Conservation (phyloP, 2,329 filamentous ascomycete genomes). For the Bipolaris victoriae region DNA sequence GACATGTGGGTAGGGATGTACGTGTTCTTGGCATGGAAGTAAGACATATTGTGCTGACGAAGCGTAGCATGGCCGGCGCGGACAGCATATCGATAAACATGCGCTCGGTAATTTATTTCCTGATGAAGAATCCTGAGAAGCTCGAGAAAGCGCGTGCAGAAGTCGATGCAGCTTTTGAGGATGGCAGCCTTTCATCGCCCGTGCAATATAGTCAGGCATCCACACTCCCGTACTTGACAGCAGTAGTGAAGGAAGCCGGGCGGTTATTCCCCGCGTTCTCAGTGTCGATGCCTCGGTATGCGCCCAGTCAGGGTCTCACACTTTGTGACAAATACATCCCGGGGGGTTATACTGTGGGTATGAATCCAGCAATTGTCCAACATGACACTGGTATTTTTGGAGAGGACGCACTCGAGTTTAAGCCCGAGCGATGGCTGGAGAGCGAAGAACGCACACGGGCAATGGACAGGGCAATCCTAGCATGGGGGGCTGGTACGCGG, state of each 20-base stretch:
- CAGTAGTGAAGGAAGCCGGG: slow-evolving; percentile 77
- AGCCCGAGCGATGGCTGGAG: slow-evolving; percentile 9
- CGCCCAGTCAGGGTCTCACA: slow-evolving; percentile 66
- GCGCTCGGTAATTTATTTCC: slow-evolving; percentile 48
- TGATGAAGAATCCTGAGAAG: slow-evolving; percentile 42
- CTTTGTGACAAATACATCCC: slow-evolving; percentile 67
- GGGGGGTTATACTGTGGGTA: slow-evolving; percentile 74
- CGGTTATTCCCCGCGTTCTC: slow-evolving; percentile 75
- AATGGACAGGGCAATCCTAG: slow-evolving; percentile 7
- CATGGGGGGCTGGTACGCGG: slow-evolving; percentile 70
- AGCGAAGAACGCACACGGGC: slow-evolving; percentile 8
- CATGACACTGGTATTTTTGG: slow-evolving; percentile 7
- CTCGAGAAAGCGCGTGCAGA: slow-evolving; percentile 21
- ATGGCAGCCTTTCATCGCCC: slow-evolving; percentile 18
- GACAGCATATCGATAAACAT: slow-evolving; percentile 48
- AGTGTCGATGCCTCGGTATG: slow-evolving; percentile 72
- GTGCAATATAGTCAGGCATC: slow-evolving; percentile 57
- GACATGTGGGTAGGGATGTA: slow-evolving; percentile 42
- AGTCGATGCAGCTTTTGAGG: slow-evolving; percentile 24
- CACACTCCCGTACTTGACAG: slow-evolving; percentile 74
- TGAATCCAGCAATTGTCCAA: slow-evolving; percentile 67
- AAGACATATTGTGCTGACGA: not conserved
- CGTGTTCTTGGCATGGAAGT: slow-evolving; percentile 10
- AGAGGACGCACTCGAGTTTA: slow-evolving; percentile 3
- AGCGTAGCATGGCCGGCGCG: slow-evolving; percentile 41